Conservation (phyloP, 768 basidiomycete species). For the Tulasnella calospora region DNA sequence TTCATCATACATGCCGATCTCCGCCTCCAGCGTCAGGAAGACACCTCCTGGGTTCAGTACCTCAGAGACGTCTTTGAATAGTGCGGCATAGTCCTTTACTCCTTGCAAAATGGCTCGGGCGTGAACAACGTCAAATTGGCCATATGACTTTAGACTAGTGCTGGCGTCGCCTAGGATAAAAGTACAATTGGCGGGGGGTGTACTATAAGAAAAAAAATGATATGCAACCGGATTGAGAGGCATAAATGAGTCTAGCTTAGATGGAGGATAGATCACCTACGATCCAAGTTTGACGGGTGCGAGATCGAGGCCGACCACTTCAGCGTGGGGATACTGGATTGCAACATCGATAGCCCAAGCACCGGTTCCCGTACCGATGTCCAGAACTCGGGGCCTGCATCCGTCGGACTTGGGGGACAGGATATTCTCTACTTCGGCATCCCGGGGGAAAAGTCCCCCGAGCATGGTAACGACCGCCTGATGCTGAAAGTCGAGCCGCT, state of each 20-base stretch:
- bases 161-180: constrained; percentile 8
- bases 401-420: not conserved
- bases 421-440: not conserved
- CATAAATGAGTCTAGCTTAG: not conserved
- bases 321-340: not conserved
- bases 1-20: constrained; percentile 3
- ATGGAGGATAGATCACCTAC: not conserved
- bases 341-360: constrained; percentile 19
- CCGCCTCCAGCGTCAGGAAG: constrained; percentile 19
- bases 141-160: not conserved
- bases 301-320: constrained; percentile 20
- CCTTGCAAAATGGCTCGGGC: constrained; percentile 6
- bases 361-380: constrained; percentile 22
- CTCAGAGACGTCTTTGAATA: not conserved
- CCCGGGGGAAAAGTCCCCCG: not conserved
- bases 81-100: constrained; percentile 8
- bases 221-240: not conserved
- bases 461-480: constrained; percentile 20
- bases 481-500: constrained; percentile 20
- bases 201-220: not conserved
- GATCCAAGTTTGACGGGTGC: not conserved
- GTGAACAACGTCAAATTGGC: constrained; percentile 19
- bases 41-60: constrained; percentile 6
- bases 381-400: not conserved
- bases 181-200: constrained; percentile 8